phyloP scores from a whole-genome alignment of 257 asterid species.

The Thymus mandschuricus region DNA sequence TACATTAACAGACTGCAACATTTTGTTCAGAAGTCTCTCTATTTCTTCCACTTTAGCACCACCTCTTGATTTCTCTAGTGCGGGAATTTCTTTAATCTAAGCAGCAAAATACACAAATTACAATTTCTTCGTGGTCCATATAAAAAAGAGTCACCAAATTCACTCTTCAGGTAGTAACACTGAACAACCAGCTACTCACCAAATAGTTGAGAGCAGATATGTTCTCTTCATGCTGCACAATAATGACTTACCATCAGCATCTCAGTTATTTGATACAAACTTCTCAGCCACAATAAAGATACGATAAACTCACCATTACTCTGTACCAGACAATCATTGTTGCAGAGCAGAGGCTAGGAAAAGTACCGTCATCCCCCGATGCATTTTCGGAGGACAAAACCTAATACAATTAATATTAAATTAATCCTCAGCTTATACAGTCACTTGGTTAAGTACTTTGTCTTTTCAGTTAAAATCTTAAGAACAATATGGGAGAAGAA shows the following conservation, averaged over 20 bases:
- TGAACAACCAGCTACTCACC: constrained; percentile 52
- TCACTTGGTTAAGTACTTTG: constrained; percentile 6
- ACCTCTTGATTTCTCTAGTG: constrained; percentile 58
- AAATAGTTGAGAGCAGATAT: constrained; percentile 59
- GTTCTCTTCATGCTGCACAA: constrained; percentile 86
- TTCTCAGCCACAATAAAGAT: constrained; percentile 15
- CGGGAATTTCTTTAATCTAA: constrained; percentile 67
- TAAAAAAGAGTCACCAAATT: constrained; percentile 1
- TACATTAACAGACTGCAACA: constrained; percentile 70
- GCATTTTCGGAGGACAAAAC: constrained; percentile 48
- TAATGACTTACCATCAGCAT: constrained; percentile 35
- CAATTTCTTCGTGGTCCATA: constrained; percentile 11
- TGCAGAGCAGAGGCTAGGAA: constrained; percentile 70
- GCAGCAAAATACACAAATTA: constrained; percentile 23
- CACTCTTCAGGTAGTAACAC: constrained; percentile 13
- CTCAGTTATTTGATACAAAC: constrained; percentile 25
- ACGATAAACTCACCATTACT: constrained; percentile 62
- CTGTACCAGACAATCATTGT: constrained; percentile 77
- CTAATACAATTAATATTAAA: constrained; percentile 45
- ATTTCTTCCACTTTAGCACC: constrained; percentile 51
- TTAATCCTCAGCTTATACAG: constrained; percentile 22
- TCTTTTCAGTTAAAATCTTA: constrained; percentile 9
- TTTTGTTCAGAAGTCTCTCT: constrained; percentile 57
- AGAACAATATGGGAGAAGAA: constrained; percentile 13
- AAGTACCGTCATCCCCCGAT: constrained; percentile 50